Base-by-base conservation (phyloP, 1,284 basidiomycete species). In the Ganoderma leucocontextum region DNA sequence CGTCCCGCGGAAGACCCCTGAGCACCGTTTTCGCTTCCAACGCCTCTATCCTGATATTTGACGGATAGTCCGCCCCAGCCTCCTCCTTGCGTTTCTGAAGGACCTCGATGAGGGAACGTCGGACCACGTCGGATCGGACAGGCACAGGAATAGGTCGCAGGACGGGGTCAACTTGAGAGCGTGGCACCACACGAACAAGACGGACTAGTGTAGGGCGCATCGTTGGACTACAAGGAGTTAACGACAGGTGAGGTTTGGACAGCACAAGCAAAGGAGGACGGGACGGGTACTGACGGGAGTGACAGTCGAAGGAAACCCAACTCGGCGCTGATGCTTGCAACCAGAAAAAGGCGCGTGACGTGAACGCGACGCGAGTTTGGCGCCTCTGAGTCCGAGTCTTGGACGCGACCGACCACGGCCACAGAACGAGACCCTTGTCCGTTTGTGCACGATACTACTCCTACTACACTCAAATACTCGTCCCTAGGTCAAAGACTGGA, bases 31-130 rank as follows among this genome's bases (percentile, higher is more conserved):
- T 81, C 35, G 78, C 76, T 42, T 83, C 63, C 41, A 79, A 64
- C 1, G 83, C 80, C 70, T 86, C 85, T 57, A 86, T 82, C 44
- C 85, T 82, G 62, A 86, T 78, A 62, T 86, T 86, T 22, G 74
- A 67, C 1, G 85, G 84, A 73, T 79, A 86, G 36, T 73, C 73
- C 2, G 72, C 72, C 4, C 83, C 84, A 0, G 78, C 78, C 38
- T 79, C 79, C 44, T 76, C 75, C 72, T 82, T 79, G 25, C 79
- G 82, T 69, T 80, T 77, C 70, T 79, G 75, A 57, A 86, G 80
- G n/a, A 81, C 70, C 65, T 82, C 80, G 61, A 85, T 76, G 66
- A 84, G 71, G 71, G 80, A 36, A 60, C 80, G 69, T 70, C 68
- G 75, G 72, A 78, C 68, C 67, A 74, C 63, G 74, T 79, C 74